These are phyloP conservation scores for Pseudogymnoascus sp. DNA, from an alignment of 2,329 filamentous ascomycete species.

Conservation along the genomic window DNA sequence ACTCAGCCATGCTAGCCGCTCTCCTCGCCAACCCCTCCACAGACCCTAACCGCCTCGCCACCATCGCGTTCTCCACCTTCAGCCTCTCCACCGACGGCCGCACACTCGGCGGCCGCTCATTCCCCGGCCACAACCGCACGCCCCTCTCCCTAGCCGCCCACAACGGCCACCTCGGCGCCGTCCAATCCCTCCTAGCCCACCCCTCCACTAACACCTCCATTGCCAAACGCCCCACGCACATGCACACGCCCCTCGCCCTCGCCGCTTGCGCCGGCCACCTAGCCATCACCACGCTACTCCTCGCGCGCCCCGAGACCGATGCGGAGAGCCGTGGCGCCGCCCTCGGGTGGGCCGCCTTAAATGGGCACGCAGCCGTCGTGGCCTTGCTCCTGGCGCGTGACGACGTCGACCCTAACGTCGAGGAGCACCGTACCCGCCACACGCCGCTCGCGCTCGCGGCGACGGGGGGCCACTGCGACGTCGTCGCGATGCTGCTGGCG, in stretches of 20 bases:
- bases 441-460: neutral
- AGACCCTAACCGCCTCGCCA: no score
- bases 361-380: neutral
- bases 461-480: neutral
- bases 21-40: neutral
- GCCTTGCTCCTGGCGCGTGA: neutral
- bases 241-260: neutral
- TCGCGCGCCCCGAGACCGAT: neutral
- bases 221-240: neutral
- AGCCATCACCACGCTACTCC: neutral
- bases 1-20: neutral
- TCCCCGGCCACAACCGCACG: no score
- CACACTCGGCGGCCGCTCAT: no score
- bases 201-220: neutral
- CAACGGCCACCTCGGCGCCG: no score
- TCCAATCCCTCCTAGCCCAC: neutral
- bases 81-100: no score
- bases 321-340: neutral
- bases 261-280: neutral
- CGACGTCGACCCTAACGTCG: neutral
- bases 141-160: no score
- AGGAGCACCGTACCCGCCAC: neutral
- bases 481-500: neutral
- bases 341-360: neutral
- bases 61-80: neutral